Evolutionary conservation across 2,329 filamentous ascomycete species (phyloP).

Genomic region (Pestalotiopsis sp.): DNA sequence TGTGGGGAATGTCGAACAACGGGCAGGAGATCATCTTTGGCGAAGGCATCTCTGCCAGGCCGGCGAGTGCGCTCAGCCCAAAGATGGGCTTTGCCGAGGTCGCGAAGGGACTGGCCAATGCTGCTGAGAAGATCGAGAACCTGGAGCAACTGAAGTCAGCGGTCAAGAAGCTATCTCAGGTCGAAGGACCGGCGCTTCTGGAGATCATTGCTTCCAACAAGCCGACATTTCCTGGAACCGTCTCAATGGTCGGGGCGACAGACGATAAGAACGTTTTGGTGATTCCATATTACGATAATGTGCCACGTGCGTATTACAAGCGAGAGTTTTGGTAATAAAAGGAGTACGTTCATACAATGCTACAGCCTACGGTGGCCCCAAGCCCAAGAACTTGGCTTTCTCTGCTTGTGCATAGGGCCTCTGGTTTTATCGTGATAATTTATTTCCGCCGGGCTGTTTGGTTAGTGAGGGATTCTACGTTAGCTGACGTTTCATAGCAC

Average conservation of each 20-base stretch:
- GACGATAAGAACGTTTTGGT: slow-evolving; percentile 45
- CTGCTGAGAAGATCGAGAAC: slow-evolving; percentile 26
- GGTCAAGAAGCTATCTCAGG: slow-evolving; percentile 30
- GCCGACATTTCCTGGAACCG: slow-evolving; percentile 36
- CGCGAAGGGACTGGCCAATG: slow-evolving; percentile 40
- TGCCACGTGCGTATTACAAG: slow-evolving; percentile 28
- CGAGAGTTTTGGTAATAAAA: not conserved
- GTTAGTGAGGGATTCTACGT: no score
- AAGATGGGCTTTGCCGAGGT: slow-evolving; percentile 38
- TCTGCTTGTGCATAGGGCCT: no score
- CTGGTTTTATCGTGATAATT: no score
- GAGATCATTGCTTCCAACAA: slow-evolving; percentile 42
- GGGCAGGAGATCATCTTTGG: slow-evolving; percentile 47
- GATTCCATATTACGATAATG: slow-evolving; percentile 51
- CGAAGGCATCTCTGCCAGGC: slow-evolving; percentile 23
- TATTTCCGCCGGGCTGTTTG: no score
- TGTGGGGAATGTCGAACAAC: slow-evolving; percentile 46
- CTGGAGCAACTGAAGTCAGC: slow-evolving; percentile 31
- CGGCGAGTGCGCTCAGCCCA: slow-evolving; percentile 35
- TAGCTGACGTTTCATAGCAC: no score
- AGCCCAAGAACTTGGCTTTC: no score
- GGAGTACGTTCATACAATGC: not conserved
- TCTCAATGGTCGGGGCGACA: slow-evolving; percentile 44
- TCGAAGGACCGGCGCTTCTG: slow-evolving; percentile 35
- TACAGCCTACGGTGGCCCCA: no score